These are phyloP conservation scores for Sarocladium kiliense DNA, from an alignment of 2,329 filamentous ascomycete species.

Conservation along the genomic window DNA sequence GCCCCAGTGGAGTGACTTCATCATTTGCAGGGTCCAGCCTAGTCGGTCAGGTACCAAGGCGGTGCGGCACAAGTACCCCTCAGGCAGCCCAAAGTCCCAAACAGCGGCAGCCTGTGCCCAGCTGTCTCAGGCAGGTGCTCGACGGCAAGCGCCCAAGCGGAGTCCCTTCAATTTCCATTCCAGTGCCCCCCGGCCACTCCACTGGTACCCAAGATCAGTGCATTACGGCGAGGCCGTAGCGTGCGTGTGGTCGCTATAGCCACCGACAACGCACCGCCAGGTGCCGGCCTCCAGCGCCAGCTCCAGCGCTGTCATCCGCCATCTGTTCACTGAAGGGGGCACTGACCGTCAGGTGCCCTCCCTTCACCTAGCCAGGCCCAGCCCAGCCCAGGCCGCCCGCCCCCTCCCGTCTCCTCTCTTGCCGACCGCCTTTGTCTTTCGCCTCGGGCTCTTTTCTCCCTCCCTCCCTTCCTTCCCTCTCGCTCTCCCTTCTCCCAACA, in stretches of 20 bases:
- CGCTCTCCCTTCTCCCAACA: slow-evolving; percentile 6
- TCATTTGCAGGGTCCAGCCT: not conserved
- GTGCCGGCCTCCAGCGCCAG: not conserved
- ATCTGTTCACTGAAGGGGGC: not conserved
- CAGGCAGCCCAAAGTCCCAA: not conserved
- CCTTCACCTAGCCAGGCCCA: not conserved
- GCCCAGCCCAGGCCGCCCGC: slow-evolving; percentile 1
- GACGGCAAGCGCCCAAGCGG: slow-evolving; percentile 4
- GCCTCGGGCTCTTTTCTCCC: slow-evolving; percentile 1
- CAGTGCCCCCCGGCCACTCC: not conserved
- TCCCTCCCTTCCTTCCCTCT: slow-evolving; percentile 1
- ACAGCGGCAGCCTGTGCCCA: not conserved
- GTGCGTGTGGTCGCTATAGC: too few relatives aligned
- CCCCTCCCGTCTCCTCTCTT: slow-evolving; percentile 1
- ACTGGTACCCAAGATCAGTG: not conserved
- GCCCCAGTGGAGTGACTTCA: not conserved
- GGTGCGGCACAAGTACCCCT: not conserved
- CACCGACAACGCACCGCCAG: too few relatives aligned
- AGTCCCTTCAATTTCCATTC: slow-evolving; percentile 4
- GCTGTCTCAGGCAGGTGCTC: slow-evolving; percentile 5
- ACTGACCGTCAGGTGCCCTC: too few relatives aligned
- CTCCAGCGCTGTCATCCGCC: not conserved
- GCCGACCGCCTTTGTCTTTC: slow-evolving; percentile 4
- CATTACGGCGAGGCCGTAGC: not conserved
- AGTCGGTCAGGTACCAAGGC: not conserved